These are phyloP conservation scores for Xanthoconium stramineum DNA, from an alignment of 768 basidiomycete genomes.

Conservation along the genomic window DNA sequence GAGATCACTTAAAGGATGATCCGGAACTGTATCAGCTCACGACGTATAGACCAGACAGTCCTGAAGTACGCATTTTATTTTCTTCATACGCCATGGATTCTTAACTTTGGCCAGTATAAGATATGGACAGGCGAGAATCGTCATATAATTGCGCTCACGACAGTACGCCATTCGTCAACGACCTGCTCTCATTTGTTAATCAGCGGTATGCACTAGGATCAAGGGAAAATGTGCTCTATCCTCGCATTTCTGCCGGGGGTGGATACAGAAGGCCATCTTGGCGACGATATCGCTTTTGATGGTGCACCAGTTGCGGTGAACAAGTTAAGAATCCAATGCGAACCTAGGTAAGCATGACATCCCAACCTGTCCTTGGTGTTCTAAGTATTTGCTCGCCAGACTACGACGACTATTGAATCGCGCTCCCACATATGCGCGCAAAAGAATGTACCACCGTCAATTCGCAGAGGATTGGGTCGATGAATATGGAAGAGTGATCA, in stretches of 20 bases:
- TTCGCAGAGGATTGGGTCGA: slow-evolving; percentile 53
- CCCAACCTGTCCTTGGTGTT: neutral
- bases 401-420: slow-evolving; percentile 37
- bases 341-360: slow-evolving; percentile 35
- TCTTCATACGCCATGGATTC: neutral
- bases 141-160: slow-evolving; percentile 20
- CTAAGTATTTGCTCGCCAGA: slow-evolving; percentile 25
- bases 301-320: slow-evolving; percentile 31
- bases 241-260: slow-evolving; percentile 40
- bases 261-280: slow-evolving; percentile 33
- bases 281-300: slow-evolving; percentile 24
- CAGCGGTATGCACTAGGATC: slow-evolving; percentile 13
- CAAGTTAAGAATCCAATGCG: slow-evolving; percentile 35
- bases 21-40: slow-evolving; percentile 37
- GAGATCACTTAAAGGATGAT: slow-evolving; percentile 41
- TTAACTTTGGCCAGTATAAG: slow-evolving; percentile 17
- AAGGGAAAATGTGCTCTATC: slow-evolving; percentile 39
- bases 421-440: slow-evolving; percentile 36
- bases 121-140: slow-evolving; percentile 28
- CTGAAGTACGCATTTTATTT: slow-evolving; percentile 18
- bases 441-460: slow-evolving; percentile 35
- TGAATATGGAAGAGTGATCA: slow-evolving; percentile 45
- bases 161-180: slow-evolving; percentile 17
- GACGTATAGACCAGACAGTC: slow-evolving; percentile 17
- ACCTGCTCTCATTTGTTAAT: neutral